These are phyloP conservation scores for Dimargaris verticillata DNA, from an alignment of 192 early-diverging fungal genomes.

Conservation along the genomic window DNA sequence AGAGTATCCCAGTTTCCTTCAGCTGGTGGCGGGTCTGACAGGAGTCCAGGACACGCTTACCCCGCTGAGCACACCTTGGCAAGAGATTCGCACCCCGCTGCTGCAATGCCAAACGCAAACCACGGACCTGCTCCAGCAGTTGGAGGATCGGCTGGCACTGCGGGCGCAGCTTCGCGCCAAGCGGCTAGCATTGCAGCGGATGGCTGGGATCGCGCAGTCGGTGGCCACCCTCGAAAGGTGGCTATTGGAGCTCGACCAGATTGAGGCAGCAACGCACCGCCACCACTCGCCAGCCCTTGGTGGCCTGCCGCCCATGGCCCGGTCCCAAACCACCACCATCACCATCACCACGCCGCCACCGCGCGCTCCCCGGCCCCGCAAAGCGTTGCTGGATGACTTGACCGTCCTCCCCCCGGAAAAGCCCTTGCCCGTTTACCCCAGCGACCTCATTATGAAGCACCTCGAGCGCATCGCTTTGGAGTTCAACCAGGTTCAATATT, in stretches of 20 bases:
- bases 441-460: not conserved
- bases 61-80: not conserved
- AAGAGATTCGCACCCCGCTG: not conserved
- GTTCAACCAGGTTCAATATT: constrained; percentile 3
- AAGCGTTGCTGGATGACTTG: not conserved
- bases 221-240: not conserved
- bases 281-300: too few relatives aligned
- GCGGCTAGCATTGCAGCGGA: constrained; percentile 2
- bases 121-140: not conserved
- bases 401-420: not conserved
- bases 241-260: not conserved
- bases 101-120: not conserved
- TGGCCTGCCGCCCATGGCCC: not conserved
- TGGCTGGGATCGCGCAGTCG: not conserved
- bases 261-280: too few relatives aligned
- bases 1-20: constrained; percentile 9
- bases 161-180: not conserved
- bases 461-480: constrained; percentile 10
- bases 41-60: not conserved
- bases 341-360: not conserved
- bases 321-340: not conserved
- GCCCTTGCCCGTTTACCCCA: not conserved
- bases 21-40: not conserved
- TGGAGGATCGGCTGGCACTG: constrained; percentile 3
- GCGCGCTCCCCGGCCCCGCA: not conserved